Evolutionary conservation across 116 monocot species (phyloP), one percentile per base, ranked within the genome.

Genomic region (Iris pallida): DNA sequence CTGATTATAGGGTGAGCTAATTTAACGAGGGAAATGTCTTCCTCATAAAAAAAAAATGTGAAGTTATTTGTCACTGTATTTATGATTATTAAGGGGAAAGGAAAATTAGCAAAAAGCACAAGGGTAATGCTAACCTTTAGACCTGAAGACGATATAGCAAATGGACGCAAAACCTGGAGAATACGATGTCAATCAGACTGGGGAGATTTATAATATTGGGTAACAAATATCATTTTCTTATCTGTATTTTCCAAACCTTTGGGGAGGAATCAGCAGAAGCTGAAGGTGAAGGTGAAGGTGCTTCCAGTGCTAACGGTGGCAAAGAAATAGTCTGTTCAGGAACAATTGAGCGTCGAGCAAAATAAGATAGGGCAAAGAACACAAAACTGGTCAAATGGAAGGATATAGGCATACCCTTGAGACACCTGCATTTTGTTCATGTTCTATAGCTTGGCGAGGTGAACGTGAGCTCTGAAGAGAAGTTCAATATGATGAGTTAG

Each of bases 261-360:
- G 54, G 42, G 43, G 30, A 30, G 30, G 67, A 54, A 13, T 67
- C 67, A 67, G 1, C 54, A 54, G 41, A 67, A 54, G 67, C 41
- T 54, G 52, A 54, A 11, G 54, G 67, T n/a, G 66, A 53, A 7
- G 66, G 53, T 16, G 53, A 43, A 30, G 30, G 30, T 30, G 30
- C 30, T 67, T 67, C 67, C 41, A 67, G 41, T 15, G 42, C 42
- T 54, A 67, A 55, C 53, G 67, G 42, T 55, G 67, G 67, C 67
- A 54, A 8, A 42, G 67, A 53, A 54, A 53, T 67, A 53, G 54
- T 67, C 67, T 67, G 53, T 51, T 42, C 42, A 55, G 54, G 40
- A 14, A 30, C 30, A 67, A 40, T 13, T 53, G 14, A 66, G 15
- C 51, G 41, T 67, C 53, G 53, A 47, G 63, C 46, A 63, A 47